phyloP scores from a whole-genome alignment of 495 filamentous ascomycete genomes.

The Penicillium dipodomyicola region DNA sequence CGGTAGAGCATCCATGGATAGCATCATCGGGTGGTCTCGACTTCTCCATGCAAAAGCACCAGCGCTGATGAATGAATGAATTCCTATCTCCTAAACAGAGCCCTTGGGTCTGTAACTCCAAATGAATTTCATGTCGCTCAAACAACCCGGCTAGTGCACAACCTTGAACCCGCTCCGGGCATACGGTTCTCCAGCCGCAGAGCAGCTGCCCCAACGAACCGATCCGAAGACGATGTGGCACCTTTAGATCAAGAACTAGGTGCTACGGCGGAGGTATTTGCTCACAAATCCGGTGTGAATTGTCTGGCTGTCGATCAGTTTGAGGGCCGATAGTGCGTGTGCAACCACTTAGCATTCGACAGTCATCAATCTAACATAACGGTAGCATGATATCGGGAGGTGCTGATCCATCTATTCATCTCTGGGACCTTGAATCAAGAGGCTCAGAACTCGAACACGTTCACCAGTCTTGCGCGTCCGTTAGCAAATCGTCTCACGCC shows the following conservation, averaged over 20 bases:
- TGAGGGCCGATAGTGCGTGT: slow-evolving; percentile 69
- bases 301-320: slow-evolving; percentile 72
- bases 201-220: slow-evolving; percentile 21
- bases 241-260: slow-evolving; percentile 20
- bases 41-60: background rate
- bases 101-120: slow-evolving; percentile 60
- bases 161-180: slow-evolving; percentile 59
- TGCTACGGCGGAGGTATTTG: slow-evolving; percentile 43
- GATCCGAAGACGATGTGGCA: slow-evolving; percentile 15
- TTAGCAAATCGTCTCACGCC: slow-evolving; percentile 42
- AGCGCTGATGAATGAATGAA: slow-evolving; percentile 66
- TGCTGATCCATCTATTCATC: slow-evolving; percentile 69
- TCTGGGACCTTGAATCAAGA: slow-evolving; percentile 76
- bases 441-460: slow-evolving; percentile 42
- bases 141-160: slow-evolving; percentile 56
- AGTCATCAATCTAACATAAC: slow-evolving; percentile 16
- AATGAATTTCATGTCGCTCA: slow-evolving; percentile 61
- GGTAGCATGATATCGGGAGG: slow-evolving; percentile 77
- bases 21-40: background rate
- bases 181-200: slow-evolving; percentile 66
- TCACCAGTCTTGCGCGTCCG: slow-evolving; percentile 49
- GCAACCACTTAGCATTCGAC: background rate
- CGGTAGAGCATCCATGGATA: slow-evolving; percentile 21
- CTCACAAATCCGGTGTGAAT: slow-evolving; percentile 74
- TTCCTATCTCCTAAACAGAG: slow-evolving; percentile 69